phyloP scores from a whole-genome alignment of 2,329 filamentous ascomycete genomes.

The Hymenoscyphus occultus region DNA sequence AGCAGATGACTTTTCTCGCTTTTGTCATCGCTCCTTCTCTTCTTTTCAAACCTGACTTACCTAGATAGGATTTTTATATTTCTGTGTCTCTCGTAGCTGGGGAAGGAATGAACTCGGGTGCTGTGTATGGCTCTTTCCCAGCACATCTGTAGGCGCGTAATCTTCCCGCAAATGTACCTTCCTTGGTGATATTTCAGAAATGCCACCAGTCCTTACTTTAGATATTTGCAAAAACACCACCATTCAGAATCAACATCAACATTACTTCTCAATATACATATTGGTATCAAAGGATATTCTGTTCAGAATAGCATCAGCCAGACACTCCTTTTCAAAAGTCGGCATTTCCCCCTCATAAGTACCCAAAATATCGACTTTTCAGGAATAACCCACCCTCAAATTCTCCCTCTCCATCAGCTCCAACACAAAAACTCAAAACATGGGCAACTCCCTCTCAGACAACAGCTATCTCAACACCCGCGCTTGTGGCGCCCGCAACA shows the following conservation, averaged over 20 bases:
- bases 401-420: neutral
- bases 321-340: neutral
- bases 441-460: slow-evolving; percentile 3
- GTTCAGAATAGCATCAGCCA: neutral
- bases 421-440: too few relatives aligned
- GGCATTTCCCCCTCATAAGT: neutral
- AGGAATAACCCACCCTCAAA: neutral
- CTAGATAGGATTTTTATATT: neutral
- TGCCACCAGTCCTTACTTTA: neutral
- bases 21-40: neutral
- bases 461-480: slow-evolving; percentile 6
- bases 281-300: neutral
- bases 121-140: neutral
- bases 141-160: neutral
- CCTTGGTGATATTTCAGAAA: neutral
- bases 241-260: neutral
- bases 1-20: neutral
- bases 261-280: neutral
- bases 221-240: neutral
- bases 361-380: neutral
- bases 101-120: neutral
- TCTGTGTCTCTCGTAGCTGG: neutral
- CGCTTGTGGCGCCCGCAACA: slow-evolving; percentile 18
- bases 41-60: neutral
- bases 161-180: neutral